Conservation (phyloP, 192 early-diverging fungal genomes). For the Paraglomus occultum region DNA sequence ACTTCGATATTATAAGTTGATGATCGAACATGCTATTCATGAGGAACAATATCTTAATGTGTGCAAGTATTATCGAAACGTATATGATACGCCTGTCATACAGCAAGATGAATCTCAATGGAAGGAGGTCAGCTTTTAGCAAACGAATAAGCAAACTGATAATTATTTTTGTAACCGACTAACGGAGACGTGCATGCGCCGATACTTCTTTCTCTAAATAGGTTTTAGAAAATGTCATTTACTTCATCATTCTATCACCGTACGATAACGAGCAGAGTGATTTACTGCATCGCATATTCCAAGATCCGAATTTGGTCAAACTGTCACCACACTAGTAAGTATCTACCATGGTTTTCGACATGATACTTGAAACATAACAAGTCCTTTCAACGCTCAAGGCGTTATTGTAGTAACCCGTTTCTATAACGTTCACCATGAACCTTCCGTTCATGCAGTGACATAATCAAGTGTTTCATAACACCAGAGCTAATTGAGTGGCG, state of each 20-base stretch:
- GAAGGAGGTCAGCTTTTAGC: conserved; percentile 52
- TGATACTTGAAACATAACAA: no score
- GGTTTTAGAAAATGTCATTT: conserved; percentile 76
- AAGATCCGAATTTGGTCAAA: conserved; percentile 78
- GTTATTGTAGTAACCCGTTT: no score
- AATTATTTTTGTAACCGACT: background rate
- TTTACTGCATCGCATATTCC: conserved; percentile 80
- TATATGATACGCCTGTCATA: conserved; percentile 84
- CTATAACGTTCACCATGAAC: no score
- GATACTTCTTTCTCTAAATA: conserved; percentile 30
- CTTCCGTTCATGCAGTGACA: conserved; percentile 50
- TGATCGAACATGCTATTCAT: conserved; percentile 94
- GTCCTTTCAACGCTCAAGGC: no score
- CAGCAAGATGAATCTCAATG: conserved; percentile 76
- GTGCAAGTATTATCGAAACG: conserved; percentile 89
- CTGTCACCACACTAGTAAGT: conserved; percentile 70
- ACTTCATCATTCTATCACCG: conserved; percentile 87
- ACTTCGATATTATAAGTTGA: conserved; percentile 93
- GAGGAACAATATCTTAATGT: conserved; percentile 87
- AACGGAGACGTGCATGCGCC: background rate
- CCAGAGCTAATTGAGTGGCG: conserved; percentile 95
- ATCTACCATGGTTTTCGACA: background rate
- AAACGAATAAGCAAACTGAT: conserved; percentile 7
- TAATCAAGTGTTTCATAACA: conserved; percentile 87
- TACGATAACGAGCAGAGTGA: conserved; percentile 97